Conservation (phyloP, 2,329 filamentous ascomycete species). For the Talaromyces verruculosus region DNA sequence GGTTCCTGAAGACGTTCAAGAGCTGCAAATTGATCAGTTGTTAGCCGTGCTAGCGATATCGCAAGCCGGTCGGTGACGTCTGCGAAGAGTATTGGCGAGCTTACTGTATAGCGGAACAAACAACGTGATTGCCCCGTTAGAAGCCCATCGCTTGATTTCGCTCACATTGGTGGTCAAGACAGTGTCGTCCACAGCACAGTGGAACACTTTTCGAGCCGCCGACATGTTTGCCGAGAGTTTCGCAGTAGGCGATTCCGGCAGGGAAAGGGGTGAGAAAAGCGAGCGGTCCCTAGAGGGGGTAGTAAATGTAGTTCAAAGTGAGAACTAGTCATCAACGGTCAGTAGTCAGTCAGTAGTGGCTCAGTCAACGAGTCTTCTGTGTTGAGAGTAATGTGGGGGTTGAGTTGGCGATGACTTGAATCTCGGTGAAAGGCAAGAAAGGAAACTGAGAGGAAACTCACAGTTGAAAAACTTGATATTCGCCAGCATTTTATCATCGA, state of each 20-base stretch:
- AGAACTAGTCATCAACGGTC: constrained; percentile 9
- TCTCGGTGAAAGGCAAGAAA: constrained; percentile 19
- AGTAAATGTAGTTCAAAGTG: constrained; percentile 16
- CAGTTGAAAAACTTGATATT: constrained; percentile 30
- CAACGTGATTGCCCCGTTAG: constrained; percentile 50
- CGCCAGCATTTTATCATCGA: constrained; percentile 35
- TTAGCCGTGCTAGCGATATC: background rate
- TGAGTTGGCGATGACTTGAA: constrained; percentile 24
- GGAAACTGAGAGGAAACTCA: constrained; percentile 26
- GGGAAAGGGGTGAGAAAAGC: constrained; percentile 1
- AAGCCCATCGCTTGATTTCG: constrained; percentile 55
- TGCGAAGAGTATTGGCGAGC: constrained; percentile 23
- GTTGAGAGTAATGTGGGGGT: constrained; percentile 29
- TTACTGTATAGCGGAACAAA: constrained; percentile 55
- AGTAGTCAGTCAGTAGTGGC: background rate
- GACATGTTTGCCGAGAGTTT: constrained; percentile 33
- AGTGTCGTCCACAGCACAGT: constrained; percentile 56
- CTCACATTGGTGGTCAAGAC: constrained; percentile 53
- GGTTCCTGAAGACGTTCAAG: constrained; percentile 49
- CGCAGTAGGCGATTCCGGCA: background rate
- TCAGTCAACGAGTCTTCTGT: background rate
- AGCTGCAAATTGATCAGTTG: constrained; percentile 32
- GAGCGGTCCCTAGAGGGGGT: constrained; percentile 16
- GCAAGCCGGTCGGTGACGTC: constrained; percentile 18
- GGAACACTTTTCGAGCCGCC: constrained; percentile 48